Evolutionary conservation across 495 filamentous ascomycete species (phyloP).

Genomic region (Penicillium paxilli): DNA sequence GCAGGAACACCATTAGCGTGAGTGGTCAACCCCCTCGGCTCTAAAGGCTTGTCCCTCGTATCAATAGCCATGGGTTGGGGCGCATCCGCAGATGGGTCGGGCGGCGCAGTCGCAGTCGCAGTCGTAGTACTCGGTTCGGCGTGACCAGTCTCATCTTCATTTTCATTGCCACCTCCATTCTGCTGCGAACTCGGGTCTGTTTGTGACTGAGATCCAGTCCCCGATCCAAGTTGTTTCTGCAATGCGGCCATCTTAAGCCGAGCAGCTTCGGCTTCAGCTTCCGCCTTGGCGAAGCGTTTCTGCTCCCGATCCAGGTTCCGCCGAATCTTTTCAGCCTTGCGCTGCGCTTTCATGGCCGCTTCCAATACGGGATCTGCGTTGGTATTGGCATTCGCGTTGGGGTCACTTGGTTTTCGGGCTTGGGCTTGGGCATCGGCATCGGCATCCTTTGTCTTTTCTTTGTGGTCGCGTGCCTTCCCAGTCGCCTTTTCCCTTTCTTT

Average conservation of each 20-base stretch:
- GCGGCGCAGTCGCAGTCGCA: too few species aligned
- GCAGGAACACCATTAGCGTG: neutral
- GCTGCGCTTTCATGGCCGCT: conserved; percentile 43
- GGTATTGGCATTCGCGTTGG: conserved; percentile 21
- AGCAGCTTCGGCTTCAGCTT: conserved; percentile 46
- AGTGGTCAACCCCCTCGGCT: neutral
- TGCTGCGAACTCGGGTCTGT: too few species aligned
- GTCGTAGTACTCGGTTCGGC: conserved; percentile 1
- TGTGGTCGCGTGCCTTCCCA: conserved; percentile 13
- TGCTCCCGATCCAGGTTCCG: conserved; percentile 48
- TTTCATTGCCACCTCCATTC: neutral
- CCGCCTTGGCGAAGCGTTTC: conserved; percentile 47
- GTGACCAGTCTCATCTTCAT: neutral
- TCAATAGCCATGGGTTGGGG: conserved; percentile 1
- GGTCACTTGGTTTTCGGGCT: too few species aligned
- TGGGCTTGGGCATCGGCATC: too few species aligned
- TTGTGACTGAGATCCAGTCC: conserved; percentile 7
- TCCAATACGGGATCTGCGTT: conserved; percentile 32
- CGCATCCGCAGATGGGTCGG: conserved; percentile 1
- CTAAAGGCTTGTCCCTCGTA: neutral
- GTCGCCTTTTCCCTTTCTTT: conserved; percentile 24
- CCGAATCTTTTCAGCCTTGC: conserved; percentile 50
- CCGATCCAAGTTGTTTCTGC: conserved; percentile 24
- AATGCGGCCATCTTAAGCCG: conserved; percentile 38
- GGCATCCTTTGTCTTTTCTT: conserved; percentile 26